Conservation (phyloP, 805 yeast genomes). For the Lipomyces spencermartinsiae region DNA sequence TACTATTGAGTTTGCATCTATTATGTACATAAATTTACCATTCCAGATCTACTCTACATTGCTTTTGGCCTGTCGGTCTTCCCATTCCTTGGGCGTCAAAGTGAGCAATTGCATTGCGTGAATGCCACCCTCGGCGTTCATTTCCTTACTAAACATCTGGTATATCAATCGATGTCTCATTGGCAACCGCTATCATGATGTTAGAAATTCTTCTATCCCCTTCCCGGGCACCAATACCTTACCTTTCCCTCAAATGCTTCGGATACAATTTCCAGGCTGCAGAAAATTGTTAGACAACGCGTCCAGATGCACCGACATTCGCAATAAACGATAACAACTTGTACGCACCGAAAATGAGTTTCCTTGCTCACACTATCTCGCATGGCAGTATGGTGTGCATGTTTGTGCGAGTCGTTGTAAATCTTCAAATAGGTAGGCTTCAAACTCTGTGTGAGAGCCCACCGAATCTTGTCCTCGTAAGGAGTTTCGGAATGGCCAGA, state of each 20-base stretch:
- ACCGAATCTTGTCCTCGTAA: constrained; percentile 29
- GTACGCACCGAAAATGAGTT: constrained; percentile 66
- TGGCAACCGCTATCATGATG: constrained; percentile 22
- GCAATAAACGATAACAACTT: background rate
- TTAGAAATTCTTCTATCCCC: background rate
- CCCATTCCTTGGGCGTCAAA: constrained; percentile 68
- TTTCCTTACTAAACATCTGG: constrained; percentile 70
- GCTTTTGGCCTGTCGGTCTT: constrained; percentile 24
- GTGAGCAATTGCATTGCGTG: constrained; percentile 90
- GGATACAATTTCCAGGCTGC: constrained; percentile 70
- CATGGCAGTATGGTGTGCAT: constrained; percentile 85
- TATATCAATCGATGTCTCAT: constrained; percentile 81
- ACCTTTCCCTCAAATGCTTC: constrained; percentile 67
- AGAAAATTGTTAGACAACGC: background rate
- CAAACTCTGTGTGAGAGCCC: constrained; percentile 41
- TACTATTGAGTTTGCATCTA: background rate
- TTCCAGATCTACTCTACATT: background rate
- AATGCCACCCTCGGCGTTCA: constrained; percentile 66
- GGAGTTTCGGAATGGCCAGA: constrained; percentile 25
- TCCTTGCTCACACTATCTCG: constrained; percentile 77
- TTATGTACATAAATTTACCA: background rate
- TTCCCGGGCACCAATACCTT: constrained; percentile 46
- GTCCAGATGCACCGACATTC: background rate
- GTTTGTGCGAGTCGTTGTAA: constrained; percentile 84
- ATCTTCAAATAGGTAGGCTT: constrained; percentile 58